Base-by-base conservation (phyloP, 768 basidiomycete genomes). In the Pleurotus giganteus region DNA sequence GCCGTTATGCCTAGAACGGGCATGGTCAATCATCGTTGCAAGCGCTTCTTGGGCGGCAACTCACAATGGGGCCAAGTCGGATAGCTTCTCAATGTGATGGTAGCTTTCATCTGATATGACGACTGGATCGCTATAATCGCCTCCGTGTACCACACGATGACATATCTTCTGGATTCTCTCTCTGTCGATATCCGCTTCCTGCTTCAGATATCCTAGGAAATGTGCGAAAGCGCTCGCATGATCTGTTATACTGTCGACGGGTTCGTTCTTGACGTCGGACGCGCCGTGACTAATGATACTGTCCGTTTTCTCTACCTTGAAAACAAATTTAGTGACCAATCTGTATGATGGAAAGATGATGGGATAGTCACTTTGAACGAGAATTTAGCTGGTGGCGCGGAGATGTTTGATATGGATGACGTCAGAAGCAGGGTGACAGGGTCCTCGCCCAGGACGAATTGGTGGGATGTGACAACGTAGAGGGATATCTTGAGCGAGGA, bases 141-240 rank as follows among this genome's bases (percentile, higher is more conserved):
- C 94, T 2, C 94, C 94, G 60, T 96, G 94, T 1, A 97, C 94
- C 39, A 94, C 86, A 32, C 85, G 81, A 64, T 90, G 88, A 59
- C 86, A 86, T n/a, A 88, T 73, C 55, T 82, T 72, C 4, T 63
- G 66, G 57, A 91, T 80, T 4, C 73, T 60, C 17, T 63, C 61
- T 3, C 62, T 60, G 53, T 82, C 74, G 39, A 85, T 72, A 41
- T 70, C 69, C 1, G 70, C 68, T 19, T 77, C 73, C 4, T 63
- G 47, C 54, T 74, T 63, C 28, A 88, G 69, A 54, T 69, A 68
- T 19, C 75, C 63, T 17, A 90, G 69, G 65, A 89, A 87, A 61
- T 82, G 75, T 12, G 69, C 62, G 63, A 90, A 88, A 0, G 85
- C 89, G 12, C 80, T 75, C 0, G 77, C 72, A 59, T 89, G 88